phyloP scores from a whole-genome alignment of 306 rosid genomes.

The Cucurbita moschata region DNA sequence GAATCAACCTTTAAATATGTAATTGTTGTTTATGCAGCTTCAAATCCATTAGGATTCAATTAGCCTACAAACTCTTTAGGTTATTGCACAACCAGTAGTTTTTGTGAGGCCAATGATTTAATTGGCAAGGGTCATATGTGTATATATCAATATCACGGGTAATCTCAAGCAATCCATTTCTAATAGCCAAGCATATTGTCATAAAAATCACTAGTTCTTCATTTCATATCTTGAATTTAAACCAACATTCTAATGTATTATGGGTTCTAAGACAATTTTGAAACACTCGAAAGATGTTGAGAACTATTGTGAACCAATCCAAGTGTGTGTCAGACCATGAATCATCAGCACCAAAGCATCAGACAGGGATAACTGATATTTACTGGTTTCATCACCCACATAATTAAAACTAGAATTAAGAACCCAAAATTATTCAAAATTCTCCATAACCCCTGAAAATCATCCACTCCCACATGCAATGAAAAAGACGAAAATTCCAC shows the following conservation, averaged over 20 bases:
- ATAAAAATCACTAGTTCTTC: too few relatives aligned
- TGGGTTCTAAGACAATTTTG: too few relatives aligned
- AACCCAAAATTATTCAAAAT: not conserved
- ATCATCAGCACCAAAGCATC: slow-evolving; percentile 43
- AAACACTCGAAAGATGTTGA: too few relatives aligned
- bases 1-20: not conserved
- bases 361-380: slow-evolving; percentile 80
- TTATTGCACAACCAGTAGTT: too few relatives aligned
- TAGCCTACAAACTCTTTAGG: too few relatives aligned
- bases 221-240: too few relatives aligned
- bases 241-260: too few relatives aligned
- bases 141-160: too few relatives aligned
- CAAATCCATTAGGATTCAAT: not conserved
- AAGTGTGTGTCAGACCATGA: slow-evolving; percentile 36
- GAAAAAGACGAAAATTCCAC: not conserved
- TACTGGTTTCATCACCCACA: slow-evolving; percentile 39
- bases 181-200: too few relatives aligned
- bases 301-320: not conserved
- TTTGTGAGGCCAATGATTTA: too few relatives aligned
- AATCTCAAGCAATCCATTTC: too few relatives aligned
- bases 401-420: not conserved
- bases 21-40: not conserved
- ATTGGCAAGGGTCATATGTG: too few relatives aligned
- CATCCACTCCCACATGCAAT: not conserved
- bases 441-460: not conserved